Conservation (phyloP, 768 basidiomycete genomes). For the Royoungia palumana region DNA sequence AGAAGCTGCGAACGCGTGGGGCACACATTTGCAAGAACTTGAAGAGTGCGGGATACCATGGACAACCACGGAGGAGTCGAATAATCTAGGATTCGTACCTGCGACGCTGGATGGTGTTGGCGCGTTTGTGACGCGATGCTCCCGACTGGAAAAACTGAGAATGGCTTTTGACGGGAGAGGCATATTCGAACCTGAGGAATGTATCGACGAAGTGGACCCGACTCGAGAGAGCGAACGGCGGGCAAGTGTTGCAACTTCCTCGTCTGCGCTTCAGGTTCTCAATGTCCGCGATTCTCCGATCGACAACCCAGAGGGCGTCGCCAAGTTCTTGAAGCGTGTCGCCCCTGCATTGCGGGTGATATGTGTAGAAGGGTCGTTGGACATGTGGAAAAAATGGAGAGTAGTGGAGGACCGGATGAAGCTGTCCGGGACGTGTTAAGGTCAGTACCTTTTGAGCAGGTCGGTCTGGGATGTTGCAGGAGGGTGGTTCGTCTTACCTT, state of each 20-base stretch:
- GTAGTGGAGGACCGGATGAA: conserved; percentile 25
- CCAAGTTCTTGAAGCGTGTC: conserved; percentile 21
- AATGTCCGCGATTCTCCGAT: conserved; percentile 30
- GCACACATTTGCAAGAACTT: conserved; percentile 22
- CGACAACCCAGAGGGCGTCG: conserved; percentile 23
- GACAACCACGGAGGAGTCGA: conserved; percentile 17
- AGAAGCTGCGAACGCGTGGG: conserved; percentile 28
- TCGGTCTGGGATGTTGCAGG: no score
- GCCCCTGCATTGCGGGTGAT: conserved; percentile 25
- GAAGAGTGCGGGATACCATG: conserved; percentile 29
- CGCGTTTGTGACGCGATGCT: conserved; percentile 17
- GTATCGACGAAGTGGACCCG: not conserved
- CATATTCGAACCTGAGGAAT: not conserved
- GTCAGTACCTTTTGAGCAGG: no score
- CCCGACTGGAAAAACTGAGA: conserved; percentile 14
- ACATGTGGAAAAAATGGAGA: conserved; percentile 29
- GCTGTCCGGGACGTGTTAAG: conserved; percentile 3
- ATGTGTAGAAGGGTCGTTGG: conserved; percentile 25
- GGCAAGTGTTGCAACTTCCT: not conserved
- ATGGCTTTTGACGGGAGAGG: conserved; percentile 27
- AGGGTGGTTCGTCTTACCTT: no score
- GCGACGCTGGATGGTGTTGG: conserved; percentile 25
- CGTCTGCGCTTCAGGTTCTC: conserved; percentile 19
- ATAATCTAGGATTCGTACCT: conserved; percentile 2
- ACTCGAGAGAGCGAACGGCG: not conserved